Conservation (phyloP, 805 yeast genomes). For the Kazachstania psychrophila region DNA sequence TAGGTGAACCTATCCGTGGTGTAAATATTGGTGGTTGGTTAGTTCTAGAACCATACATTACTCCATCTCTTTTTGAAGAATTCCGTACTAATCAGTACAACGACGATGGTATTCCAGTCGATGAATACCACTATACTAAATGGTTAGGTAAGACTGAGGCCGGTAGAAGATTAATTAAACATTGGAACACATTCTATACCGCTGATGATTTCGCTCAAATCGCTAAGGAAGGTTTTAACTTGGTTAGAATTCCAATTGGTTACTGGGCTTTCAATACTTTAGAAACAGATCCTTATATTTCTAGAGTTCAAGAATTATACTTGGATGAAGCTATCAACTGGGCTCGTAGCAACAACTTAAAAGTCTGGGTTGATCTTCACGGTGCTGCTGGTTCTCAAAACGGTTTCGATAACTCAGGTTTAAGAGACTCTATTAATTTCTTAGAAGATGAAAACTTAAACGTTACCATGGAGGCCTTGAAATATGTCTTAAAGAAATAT, state of each 20-base stretch:
- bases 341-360: conserved; percentile 52
- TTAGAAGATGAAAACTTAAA: conserved; percentile 40
- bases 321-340: conserved; percentile 71
- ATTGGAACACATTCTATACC: conserved; percentile 73
- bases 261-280: conserved; percentile 78
- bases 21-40: conserved; percentile 89
- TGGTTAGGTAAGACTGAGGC: conserved; percentile 56
- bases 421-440: conserved; percentile 54
- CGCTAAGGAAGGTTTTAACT: conserved; percentile 56
- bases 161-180: conserved; percentile 41
- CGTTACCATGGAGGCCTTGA: conserved; percentile 48
- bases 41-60: conserved; percentile 77
- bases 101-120: conserved; percentile 53
- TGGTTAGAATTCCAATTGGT: conserved; percentile 86
- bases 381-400: conserved; percentile 97
- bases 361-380: conserved; percentile 87
- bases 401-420: conserved; percentile 91
- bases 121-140: conserved; percentile 65
- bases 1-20: conserved; percentile 35
- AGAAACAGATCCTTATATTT: conserved; percentile 69
- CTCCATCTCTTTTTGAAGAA: conserved; percentile 63
- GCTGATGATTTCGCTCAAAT: conserved; percentile 63
- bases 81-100: conserved; percentile 30
- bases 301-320: conserved; percentile 59
- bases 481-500: conserved; percentile 50